phyloP scores from a whole-genome alignment of 2,329 filamentous ascomycete genomes.

The Coniochaeta prunicola region DNA sequence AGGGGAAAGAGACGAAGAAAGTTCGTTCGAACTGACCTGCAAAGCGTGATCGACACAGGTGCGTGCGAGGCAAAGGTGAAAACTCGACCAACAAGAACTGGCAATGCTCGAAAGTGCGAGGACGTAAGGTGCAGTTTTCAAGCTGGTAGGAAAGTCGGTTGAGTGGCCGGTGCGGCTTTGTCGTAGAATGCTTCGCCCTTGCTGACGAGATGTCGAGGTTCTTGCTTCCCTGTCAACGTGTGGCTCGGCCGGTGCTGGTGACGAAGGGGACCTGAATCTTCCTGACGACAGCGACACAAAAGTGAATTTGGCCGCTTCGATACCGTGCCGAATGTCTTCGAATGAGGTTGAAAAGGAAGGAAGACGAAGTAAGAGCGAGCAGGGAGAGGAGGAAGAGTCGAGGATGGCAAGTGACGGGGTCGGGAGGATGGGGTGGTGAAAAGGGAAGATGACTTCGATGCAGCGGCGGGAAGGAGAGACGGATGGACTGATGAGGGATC shows the following conservation, averaged over 20 bases:
- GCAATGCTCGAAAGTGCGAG: neutral
- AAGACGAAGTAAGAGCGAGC: neutral
- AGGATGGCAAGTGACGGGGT: neutral
- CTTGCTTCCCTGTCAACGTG: neutral
- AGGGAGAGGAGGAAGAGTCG: conserved; percentile 5
- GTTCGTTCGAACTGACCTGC: neutral
- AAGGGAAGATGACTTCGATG: neutral
- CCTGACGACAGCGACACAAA: conserved; percentile 27
- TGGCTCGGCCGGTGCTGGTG: conserved; percentile 6
- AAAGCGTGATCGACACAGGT: neutral
- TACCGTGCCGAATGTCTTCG: conserved; percentile 7
- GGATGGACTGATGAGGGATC: neutral
- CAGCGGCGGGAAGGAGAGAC: conserved; percentile 10
- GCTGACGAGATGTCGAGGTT: neutral
- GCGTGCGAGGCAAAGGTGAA: neutral
- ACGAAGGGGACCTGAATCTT: conserved; percentile 17
- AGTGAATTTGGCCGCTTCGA: conserved; percentile 27
- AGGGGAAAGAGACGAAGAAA: neutral
- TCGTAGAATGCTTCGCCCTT: neutral
- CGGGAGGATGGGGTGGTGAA: conserved; percentile 20
- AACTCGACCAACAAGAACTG: neutral
- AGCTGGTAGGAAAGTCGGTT: neutral
- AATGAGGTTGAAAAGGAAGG: conserved; percentile 7
- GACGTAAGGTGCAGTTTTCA: neutral
- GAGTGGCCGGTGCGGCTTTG: neutral